Evolutionary conservation across 208 protist genomes (phyloP).

Genomic region (Trypanosoma boissoni): DNA sequence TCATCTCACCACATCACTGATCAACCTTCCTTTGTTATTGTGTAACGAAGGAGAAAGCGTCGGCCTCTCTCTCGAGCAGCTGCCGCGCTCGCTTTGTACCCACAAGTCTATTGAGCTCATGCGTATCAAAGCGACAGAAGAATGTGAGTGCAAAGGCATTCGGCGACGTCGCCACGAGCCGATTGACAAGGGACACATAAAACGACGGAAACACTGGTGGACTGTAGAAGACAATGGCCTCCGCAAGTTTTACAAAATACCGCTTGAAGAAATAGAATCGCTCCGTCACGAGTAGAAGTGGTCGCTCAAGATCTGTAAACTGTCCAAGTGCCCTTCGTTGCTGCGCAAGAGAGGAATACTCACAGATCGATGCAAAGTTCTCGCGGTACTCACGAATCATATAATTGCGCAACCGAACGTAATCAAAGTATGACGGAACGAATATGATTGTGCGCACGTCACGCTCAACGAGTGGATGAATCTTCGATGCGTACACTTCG

Average conservation of each 20-base stretch:
- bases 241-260: constrained; percentile 90
- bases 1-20: too few species aligned
- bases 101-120: constrained; percentile 90
- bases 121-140: constrained; percentile 92
- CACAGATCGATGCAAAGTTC: constrained; percentile 81
- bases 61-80: constrained; percentile 69
- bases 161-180: constrained; percentile 59
- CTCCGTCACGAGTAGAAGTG: constrained; percentile 94
- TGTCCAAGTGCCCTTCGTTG: constrained; percentile 79
- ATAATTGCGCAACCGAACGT: constrained; percentile 94
- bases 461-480: constrained; percentile 67
- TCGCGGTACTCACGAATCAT: constrained; percentile 91
- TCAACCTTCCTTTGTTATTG: constrained; percentile 28
- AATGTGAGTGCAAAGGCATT: constrained; percentile 84
- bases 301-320: constrained; percentile 80
- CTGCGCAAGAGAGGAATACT: constrained; percentile 90
- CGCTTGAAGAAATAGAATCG: constrained; percentile 96
- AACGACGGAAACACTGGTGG: constrained; percentile 91
- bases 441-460: constrained; percentile 89
- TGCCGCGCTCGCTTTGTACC: constrained; percentile 77
- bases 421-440: constrained; percentile 96
- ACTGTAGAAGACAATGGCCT: constrained; percentile 94
- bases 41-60: constrained; percentile 82
- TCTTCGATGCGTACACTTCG: constrained; percentile 71
- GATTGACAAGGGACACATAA: constrained; percentile 92